Conservation (phyloP, 2,329 filamentous ascomycete genomes). For the Exutisphaerella laricina region DNA sequence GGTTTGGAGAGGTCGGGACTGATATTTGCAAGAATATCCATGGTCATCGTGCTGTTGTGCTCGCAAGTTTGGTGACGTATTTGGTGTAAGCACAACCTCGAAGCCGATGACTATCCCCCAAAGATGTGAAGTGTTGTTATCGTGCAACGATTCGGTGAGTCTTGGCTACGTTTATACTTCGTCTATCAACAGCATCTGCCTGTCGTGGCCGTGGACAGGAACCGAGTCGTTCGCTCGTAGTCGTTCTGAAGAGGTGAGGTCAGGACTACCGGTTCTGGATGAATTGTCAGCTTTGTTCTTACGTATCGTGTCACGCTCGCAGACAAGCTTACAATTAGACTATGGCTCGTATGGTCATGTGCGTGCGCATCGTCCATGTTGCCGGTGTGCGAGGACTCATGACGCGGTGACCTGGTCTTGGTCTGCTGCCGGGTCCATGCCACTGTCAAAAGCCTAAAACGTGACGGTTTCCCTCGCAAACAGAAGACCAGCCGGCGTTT, state of each 20-base stretch:
- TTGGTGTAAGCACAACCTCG: not conserved
- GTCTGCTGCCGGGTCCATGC: not conserved
- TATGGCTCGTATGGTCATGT: not conserved
- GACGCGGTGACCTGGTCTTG: not conserved
- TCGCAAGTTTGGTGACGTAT: not conserved
- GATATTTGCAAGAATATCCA: conserved; percentile 1
- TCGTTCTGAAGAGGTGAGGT: not conserved
- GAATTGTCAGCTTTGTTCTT: not conserved
- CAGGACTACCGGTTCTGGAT: not conserved
- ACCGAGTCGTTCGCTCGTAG: not conserved
- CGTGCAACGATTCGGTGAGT: not conserved
- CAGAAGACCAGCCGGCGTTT: too few species aligned
- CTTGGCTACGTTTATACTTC: conserved; percentile 1
- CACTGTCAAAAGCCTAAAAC: not conserved
- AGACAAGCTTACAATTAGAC: not conserved
- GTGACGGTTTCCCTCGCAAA: too few species aligned
- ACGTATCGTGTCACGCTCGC: not conserved
- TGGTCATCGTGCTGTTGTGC: not conserved
- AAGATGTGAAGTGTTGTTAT: too few species aligned
- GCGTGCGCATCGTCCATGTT: not conserved
- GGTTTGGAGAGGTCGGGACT: conserved; percentile 1
- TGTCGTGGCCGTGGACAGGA: not conserved
- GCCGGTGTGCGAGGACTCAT: not conserved
- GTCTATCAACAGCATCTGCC: not conserved
- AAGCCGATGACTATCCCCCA: not conserved